Conservation (phyloP, 2,329 filamentous ascomycete genomes). For the Ophiognomonia clavigignenti-juglandacearum region DNA sequence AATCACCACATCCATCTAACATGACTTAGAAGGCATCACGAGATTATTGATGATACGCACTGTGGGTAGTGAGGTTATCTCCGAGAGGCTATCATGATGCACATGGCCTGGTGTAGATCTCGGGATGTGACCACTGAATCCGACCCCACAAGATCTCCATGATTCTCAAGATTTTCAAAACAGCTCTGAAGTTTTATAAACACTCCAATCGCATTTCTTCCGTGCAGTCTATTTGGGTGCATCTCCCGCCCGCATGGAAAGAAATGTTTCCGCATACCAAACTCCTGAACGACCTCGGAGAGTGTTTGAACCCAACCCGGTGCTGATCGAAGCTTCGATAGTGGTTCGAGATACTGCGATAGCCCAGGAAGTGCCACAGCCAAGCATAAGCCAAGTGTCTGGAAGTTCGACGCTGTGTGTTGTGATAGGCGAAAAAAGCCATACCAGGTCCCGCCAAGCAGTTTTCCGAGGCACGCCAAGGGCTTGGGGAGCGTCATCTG, state of each 20-base stretch:
- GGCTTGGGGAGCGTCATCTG: background rate
- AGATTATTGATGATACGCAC: too few relatives aligned
- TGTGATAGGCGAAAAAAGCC: background rate
- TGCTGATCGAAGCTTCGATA: too few relatives aligned
- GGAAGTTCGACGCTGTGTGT: background rate
- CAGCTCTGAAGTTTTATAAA: background rate
- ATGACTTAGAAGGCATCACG: too few relatives aligned
- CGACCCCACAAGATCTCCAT: background rate
- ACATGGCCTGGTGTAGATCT: too few relatives aligned
- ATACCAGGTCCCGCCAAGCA: background rate
- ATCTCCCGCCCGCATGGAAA: background rate
- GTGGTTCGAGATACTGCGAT: background rate
- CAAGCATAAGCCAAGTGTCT: background rate
- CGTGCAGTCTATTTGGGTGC: background rate
- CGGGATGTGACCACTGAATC: background rate
- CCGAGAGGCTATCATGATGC: too few relatives aligned
- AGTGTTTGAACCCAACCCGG: too few relatives aligned
- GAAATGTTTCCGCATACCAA: too few relatives aligned
- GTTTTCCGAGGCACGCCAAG: constrained; percentile 1
- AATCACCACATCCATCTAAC: too few relatives aligned
- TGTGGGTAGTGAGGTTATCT: too few relatives aligned
- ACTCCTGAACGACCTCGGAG: too few relatives aligned
- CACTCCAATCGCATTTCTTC: background rate
- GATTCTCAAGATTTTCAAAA: background rate
- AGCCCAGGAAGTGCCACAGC: background rate